Evolutionary conservation across 441 rosid species (phyloP), one percentile per base, ranked within the genome.

Genomic region (Pelargonium australe): DNA sequence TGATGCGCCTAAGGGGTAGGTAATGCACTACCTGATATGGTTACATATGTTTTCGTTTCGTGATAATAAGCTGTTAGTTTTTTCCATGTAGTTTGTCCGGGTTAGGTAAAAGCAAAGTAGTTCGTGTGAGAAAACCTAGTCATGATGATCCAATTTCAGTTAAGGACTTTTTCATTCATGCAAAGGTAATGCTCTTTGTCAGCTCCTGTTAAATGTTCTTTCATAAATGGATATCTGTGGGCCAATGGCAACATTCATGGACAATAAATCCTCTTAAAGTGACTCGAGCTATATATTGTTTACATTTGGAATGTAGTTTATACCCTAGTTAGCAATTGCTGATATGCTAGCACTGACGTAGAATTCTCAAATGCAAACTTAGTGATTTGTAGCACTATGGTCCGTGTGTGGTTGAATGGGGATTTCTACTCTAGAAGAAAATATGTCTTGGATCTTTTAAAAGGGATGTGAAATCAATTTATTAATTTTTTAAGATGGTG

Each of bases 131-230:
- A 67, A 93, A 93, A 73, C 97, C 98, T 51, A 72, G 77, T 82
- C 89, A 80, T 69, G 71, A 80, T 51, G 99, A 96, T 85, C 78
- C 89, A 73, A 91, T 96, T 77, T 84, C 95, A 69, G 80, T 86
- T 37, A 96, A 96, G 86, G 99, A 93, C 83, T 91, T 87, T 83
- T 96, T 88, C 77, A 96, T 96, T 70, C 99, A 91, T 79, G 91
- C 97, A 63, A 96, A 96, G 97, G 99, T 92, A 47, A 57, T 12
- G 63, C 40, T 14, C 14, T 66, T 70, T 70, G 31, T 40, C 40
- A n/a, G 69, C 16, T 25, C 14, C 9, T 2, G 10, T 19, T 45
- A 20, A 14, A 76, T 63, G n/a, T 75, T 65, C 17, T 67, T 47
- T 49, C 37, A 47, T 63, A 8, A 63, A 34, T 73, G 45, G 10